Conservation (phyloP, 2,329 filamentous ascomycete species). For the Penicillium sp. region DNA sequence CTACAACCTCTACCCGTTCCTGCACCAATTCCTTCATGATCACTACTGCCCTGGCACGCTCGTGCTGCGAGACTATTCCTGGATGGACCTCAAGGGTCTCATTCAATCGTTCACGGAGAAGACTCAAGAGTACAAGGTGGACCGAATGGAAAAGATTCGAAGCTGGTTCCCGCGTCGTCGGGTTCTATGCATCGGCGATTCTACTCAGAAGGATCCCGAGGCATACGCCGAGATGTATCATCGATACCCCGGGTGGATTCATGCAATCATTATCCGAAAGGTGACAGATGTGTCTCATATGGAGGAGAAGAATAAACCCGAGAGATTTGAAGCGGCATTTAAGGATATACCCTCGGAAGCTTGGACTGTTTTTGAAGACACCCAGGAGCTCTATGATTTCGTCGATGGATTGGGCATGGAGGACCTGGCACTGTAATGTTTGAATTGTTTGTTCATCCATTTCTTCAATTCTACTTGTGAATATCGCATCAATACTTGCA, state of each 20-base stretch:
- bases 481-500: neutral
- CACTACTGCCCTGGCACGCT: conserved; percentile 76
- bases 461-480: neutral
- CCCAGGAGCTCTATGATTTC: conserved; percentile 57
- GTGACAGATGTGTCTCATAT: conserved; percentile 74
- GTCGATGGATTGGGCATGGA: conserved; percentile 30
- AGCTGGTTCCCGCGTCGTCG: conserved; percentile 74
- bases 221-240: conserved; percentile 77
- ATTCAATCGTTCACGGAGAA: conserved; percentile 74
- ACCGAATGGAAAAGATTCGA: conserved; percentile 74
- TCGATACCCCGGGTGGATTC: conserved; percentile 71
- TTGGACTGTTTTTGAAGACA: conserved; percentile 82
- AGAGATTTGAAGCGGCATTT: conserved; percentile 82
- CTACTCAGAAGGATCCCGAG: conserved; percentile 87
- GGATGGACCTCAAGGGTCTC: conserved; percentile 79
- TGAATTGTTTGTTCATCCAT: neutral
- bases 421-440: conserved; percentile 15
- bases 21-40: conserved; percentile 68
- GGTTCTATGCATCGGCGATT: conserved; percentile 84
- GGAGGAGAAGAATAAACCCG: conserved; percentile 68
- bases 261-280: conserved; percentile 80
- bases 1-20: conserved; percentile 89
- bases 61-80: conserved; percentile 79
- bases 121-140: conserved; percentile 82
- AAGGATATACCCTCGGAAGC: conserved; percentile 64